Percentiles rank a stretch among this genome's conserved stretches.
phyloP scores from a whole-genome alignment of 2,329 filamentous ascomycete species.

The Clonostachys chloroleuca region DNA sequence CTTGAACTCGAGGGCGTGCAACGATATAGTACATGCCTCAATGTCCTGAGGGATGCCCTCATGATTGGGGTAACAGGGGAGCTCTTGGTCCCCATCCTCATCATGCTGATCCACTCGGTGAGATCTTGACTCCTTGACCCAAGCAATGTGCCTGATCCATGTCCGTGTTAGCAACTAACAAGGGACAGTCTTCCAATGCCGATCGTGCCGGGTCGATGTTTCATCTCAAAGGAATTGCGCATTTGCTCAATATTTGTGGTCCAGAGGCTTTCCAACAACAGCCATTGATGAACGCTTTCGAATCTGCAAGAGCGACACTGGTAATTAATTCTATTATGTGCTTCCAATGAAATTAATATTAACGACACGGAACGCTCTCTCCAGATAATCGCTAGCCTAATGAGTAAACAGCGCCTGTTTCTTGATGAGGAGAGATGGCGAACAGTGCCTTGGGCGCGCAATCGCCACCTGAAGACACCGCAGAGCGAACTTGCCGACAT shows the following conservation, averaged over 20 bases:
- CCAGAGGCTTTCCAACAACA: conserved; percentile 7
- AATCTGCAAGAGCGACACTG: conserved; percentile 6
- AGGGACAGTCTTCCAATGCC: not conserved
- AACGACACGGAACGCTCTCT: not conserved
- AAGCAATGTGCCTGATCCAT: too few species aligned
- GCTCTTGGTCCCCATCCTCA: not conserved
- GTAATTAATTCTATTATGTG: not conserved
- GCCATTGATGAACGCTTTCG: conserved; percentile 7
- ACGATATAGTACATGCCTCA: not conserved
- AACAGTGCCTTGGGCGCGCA: conserved; percentile 6
- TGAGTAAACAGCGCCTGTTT: conserved; percentile 6
- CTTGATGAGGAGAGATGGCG: conserved; percentile 6
- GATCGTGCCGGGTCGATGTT: not conserved
- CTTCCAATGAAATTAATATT: not conserved
- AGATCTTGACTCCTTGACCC: not conserved
- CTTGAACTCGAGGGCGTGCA: not conserved
- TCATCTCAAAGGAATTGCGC: conserved; percentile 3
- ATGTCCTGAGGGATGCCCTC: not conserved
- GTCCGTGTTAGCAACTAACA: not conserved
- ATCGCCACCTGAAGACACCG: conserved; percentile 2
- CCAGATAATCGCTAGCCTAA: conserved; percentile 2
- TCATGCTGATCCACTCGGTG: not conserved
- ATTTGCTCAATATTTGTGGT: conserved; percentile 3
- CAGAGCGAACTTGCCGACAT: not conserved
- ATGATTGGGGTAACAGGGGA: not conserved